Base-by-base conservation (phyloP, 371 early-diverging fungal species). In the Rhizomucor miehei region DNA sequence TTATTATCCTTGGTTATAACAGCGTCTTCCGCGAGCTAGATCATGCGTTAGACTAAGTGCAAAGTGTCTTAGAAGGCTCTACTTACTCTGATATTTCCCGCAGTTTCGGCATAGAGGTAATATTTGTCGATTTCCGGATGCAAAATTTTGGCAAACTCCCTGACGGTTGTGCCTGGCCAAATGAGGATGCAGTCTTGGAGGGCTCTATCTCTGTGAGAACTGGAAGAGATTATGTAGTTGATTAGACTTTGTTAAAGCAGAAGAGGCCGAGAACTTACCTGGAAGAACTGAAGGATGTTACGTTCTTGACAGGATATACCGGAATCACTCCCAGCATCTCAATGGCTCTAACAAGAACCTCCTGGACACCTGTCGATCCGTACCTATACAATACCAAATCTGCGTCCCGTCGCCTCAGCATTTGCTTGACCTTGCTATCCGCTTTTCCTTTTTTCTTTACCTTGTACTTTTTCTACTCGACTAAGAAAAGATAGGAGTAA, bases 381-480 rank as follows among this genome's bases (percentile, higher is more conserved):
- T 88, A 91, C 8, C 91, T 79, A 60, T 87, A 91, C 51, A 91
- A 56, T 1, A 91, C 91, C 40, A 91, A 63, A 52, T 91, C 91
- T 62, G 41, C 14, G 8, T 29, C 8, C 29, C 29, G 29, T 8
- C 3, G 3, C 12, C 14, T 16, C 12, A 36, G 3, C 3, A 4
- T 6, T 5, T 12, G 17, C 2, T 34, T 16, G n/a, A 4, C 23
- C 1, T 51, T 41, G 3, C 6, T 41, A 14, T 14, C 41, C 16
- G 11, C 19, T 19, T 3, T 41, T 9, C 38, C 20, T 29, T 9
- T 37, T 29, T 19, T 13, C 11, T 35, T 40, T 44, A 56, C 62
- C 62, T 58, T 87, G 88, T 6, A 91, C 88, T 47, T 85, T 86
- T 57, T 89, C 90, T 14, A 91, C 66, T 25, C 90, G 74, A 13